phyloP scores from a whole-genome alignment of 208 protist species.

The Leishmania amazonensis region DNA sequence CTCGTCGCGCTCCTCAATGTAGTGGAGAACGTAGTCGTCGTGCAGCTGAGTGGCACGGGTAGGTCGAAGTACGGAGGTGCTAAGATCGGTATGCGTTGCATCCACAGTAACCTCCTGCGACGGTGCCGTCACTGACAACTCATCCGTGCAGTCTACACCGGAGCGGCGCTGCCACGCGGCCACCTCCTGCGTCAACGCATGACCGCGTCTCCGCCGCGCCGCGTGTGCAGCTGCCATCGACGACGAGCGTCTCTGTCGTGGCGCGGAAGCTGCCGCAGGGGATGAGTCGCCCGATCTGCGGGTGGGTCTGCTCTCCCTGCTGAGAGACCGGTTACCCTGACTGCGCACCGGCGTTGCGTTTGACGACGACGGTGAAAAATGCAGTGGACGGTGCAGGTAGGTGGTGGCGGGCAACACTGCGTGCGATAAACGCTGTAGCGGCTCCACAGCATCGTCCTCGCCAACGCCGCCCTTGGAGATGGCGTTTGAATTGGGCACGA shows the following conservation, averaged over 20 bases:
- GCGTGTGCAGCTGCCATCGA: neutral
- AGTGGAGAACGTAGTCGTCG: neutral
- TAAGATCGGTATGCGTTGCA: neutral
- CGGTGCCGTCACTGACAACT: neutral
- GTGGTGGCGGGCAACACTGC: conserved; percentile 12
- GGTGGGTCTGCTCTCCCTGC: neutral
- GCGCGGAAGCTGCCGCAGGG: neutral
- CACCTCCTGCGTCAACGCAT: conserved; percentile 20
- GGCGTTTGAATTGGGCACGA: neutral
- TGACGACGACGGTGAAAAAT: conserved; percentile 1
- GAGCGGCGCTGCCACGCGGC: conserved; percentile 3
- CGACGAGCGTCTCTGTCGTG: neutral
- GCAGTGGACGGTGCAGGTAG: conserved; percentile 27
- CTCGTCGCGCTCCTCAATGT: conserved; percentile 20
- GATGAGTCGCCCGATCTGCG: neutral
- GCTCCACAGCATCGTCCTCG: neutral
- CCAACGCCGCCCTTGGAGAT: too few species aligned
- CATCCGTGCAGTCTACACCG: neutral
- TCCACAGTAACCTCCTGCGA: neutral
- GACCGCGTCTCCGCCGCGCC: neutral
- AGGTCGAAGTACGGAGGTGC: conserved; percentile 2
- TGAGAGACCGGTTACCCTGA: neutral
- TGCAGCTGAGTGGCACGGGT: conserved; percentile 29
- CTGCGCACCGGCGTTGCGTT: conserved; percentile 3
- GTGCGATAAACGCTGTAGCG: neutral